Base-by-base conservation (phyloP, 1,139 yeast species). In the Candida albicans region DNA sequence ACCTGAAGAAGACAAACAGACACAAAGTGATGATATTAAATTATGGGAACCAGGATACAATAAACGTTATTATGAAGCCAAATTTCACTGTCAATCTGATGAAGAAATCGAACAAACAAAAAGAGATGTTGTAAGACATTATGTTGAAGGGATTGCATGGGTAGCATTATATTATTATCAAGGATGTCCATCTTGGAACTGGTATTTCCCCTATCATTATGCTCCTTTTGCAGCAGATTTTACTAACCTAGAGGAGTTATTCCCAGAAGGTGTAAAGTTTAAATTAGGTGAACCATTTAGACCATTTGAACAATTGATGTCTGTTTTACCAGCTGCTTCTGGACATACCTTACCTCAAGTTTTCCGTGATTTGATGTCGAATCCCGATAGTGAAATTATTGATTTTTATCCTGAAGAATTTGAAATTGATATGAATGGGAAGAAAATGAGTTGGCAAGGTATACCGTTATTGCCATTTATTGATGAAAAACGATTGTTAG, bases 141-240 rank as follows among this genome's bases (percentile, higher is more conserved):
- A 95, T 59, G 77, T 95, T 46, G 97, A 93, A 64, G 99, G 99
- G 48, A 86, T 93, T 6, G 82, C 96, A 13, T 95, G 99, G 99
- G 96, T 86, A 1, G 71, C 93, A 49, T 67, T 87, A 44, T 95
- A 95, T 63, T 95, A 95, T 66, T 93, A 88, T 62, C 99, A 93
- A 67, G 98, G 97, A 3, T 93, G 98, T 67, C 96, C 96, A 0
- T 91, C 98, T 0, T 95, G 99, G 99, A 86, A 84, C 45, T 95
- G 99, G 99, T 95, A 81, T 63, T 95, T 85, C 57, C 99, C 98
- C 0, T 93, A 84, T 61, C 99, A 95, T 62, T 95, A 95, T 67
- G 98, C 99, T 0, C 99, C 99, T 14, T 90, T 93, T 73, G 98
- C 98, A 0, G 77, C 86, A 8, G 99, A 95, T 62, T 86, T 95